These are phyloP conservation scores for Delonix regia DNA, from an alignment of 306 rosid genomes.

Conservation along the genomic window DNA sequence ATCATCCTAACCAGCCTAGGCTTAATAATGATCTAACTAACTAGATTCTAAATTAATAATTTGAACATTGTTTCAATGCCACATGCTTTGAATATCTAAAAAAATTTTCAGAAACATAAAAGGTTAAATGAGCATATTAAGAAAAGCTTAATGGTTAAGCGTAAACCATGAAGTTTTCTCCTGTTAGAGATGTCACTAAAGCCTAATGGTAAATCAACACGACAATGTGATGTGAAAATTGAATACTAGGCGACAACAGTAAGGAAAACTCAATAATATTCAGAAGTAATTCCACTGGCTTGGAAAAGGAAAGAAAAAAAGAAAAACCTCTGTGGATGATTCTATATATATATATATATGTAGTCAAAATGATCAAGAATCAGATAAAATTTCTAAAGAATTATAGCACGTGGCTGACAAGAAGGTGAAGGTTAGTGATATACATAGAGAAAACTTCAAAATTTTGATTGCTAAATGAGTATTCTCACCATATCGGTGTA, in stretches of 20 bases:
- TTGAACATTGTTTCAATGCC: neutral
- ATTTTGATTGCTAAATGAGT: neutral
- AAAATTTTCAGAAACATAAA: neutral
- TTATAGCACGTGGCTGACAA: conserved; percentile 8
- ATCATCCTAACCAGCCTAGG: neutral
- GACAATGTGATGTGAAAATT: neutral
- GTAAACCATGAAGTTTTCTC: neutral
- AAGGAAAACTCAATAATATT: neutral
- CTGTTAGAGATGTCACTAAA: neutral
- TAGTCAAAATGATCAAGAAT: neutral
- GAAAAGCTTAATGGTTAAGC: neutral
- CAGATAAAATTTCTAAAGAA: neutral
- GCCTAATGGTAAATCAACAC: neutral
- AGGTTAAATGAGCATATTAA: neutral
- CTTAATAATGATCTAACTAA: neutral
- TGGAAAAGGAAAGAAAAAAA: neutral
- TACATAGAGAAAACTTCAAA: neutral
- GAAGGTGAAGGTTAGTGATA: conserved; percentile 1
- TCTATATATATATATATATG: neutral
- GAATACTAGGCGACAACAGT: neutral
- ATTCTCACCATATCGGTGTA: conserved; percentile 86
- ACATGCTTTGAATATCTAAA: neutral
- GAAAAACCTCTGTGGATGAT: neutral
- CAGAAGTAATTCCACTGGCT: neutral
- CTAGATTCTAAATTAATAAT: conserved; percentile 8